Evolutionary conservation across 1,284 basidiomycete genomes (phyloP).

Genomic region (Cerrena zonata): DNA sequence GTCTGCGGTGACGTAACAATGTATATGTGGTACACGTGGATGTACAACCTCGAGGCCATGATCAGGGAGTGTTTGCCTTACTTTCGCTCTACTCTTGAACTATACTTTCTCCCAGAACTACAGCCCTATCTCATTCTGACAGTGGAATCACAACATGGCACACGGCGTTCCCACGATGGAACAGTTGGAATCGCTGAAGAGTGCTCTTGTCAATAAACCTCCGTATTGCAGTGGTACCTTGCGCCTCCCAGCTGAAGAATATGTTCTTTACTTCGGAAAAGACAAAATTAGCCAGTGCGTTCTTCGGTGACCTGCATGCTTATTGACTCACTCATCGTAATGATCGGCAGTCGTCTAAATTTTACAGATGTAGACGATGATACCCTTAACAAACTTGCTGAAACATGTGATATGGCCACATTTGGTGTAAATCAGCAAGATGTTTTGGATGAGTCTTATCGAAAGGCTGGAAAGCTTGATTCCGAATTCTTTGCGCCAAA

Average conservation of each 20-base stretch:
- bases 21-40: too few relatives aligned
- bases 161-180: too few relatives aligned
- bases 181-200: neutral
- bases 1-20: too few relatives aligned
- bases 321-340: neutral
- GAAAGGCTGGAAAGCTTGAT: conserved; percentile 25
- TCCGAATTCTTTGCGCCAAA: conserved; percentile 18
- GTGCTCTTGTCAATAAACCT: neutral
- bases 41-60: too few relatives aligned
- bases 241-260: neutral
- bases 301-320: neutral
- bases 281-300: conserved; percentile 3
- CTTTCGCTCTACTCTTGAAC: too few relatives aligned
- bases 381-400: conserved; percentile 4
- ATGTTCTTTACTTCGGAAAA: conserved; percentile 15
- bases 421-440: conserved; percentile 18
- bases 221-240: conserved; percentile 9
- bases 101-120: too few relatives aligned
- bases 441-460: conserved; percentile 22
- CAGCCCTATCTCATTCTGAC: too few relatives aligned
- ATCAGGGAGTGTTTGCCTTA: too few relatives aligned
- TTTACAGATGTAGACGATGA: neutral
- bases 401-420: conserved; percentile 16
- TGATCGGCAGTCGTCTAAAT: conserved; percentile 1
- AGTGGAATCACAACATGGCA: too few relatives aligned